Base-by-base conservation (phyloP, 306 rosid species). In the Cyclanthera cordifolia region DNA sequence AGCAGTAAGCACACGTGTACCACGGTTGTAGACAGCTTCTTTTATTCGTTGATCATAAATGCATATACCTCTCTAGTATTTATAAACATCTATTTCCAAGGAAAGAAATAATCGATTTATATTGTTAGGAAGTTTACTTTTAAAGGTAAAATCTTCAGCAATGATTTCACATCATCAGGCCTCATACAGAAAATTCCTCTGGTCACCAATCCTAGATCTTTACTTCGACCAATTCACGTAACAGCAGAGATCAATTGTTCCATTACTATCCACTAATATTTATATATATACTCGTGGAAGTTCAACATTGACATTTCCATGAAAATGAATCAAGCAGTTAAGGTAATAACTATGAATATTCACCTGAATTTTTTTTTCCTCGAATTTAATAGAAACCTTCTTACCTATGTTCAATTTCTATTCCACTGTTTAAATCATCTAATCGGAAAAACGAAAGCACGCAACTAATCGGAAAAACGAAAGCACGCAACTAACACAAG, bases 91-190 rank as follows among this genome's bases (percentile, higher is more conserved):
- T n/a, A n/a, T n/a, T n/a, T n/a, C n/a, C n/a, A n/a, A n/a, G n/a
- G n/a, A n/a, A n/a, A n/a, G n/a, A n/a, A n/a, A n/a, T n/a, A n/a
- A n/a, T n/a, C n/a, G n/a, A n/a, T n/a, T n/a, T n/a, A n/a, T n/a
- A n/a, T n/a, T n/a, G n/a, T n/a, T n/a, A n/a, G n/a, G n/a, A n/a
- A n/a, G n/a, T n/a, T n/a, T n/a, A n/a, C n/a, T n/a, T n/a, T n/a
- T n/a, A n/a, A n/a, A n/a, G n/a, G 8, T 8, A 34, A n/a, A 59
- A 59, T 32, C 67, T 59, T 59, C 67, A 58, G 66, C 16, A 53
- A 58, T 30, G 21, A 28, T 13, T 7, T 58, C 12, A 8, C 24
- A 9, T 58, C 46, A 30, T 58, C 41, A 0, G 63, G 63, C 46
- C 46, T 58, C 45, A 8, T 30, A 7, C 24, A 58, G 23, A 30